Evolutionary conservation across 2,329 filamentous ascomycete genomes (phyloP), one percentile per base, ranked within the genome.

Genomic region (Penicillium glabrum): DNA sequence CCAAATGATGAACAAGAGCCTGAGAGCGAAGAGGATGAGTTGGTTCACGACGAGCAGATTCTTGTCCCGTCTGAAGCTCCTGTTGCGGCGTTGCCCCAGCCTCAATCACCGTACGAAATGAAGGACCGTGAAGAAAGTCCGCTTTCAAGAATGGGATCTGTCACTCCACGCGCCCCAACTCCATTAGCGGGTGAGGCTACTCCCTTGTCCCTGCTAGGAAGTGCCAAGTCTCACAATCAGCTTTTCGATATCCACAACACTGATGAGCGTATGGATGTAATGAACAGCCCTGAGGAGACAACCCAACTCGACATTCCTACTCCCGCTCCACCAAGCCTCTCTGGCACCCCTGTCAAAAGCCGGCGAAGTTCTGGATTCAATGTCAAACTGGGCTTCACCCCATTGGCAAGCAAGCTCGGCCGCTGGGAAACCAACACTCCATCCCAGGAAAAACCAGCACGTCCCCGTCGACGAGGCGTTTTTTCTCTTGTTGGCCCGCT

Each of bases 341-440:
- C 55, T 33, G 52, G 64, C 5, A 61, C 63, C 5, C 64, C 65
- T 16, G n/a, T 45, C 33, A 43, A 26, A n/a, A 52, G 46, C 13
- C 58, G 63, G 19, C 59, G 50, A 3, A 55, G 61, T 33, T 59
- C 69, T 29, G 45, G 57, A 23, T 54, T 59, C 46, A 65, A 59
- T 41, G 61, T 53, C 29, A 74, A 75, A 19, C 68, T 84, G 51
- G 85, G 86, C 2, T 88, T 89, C 60, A 89, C 86, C 1, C 85
- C 86, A 24, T 75, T 91, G 37, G 84, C 84, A 4, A 77, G 82
- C 37, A 82, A 87, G 64, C 75, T 90, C 5, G 81, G 77, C 57
- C 79, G 81, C 24, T 91, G 89, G 88, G 81, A 82, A 61, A 79
- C 87, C 1, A 79, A 79, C 24, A 89, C 84, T 61, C 85, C 86